phyloP scores from a whole-genome alignment of 2,329 filamentous ascomycete species.

The Penicillium sp. region DNA sequence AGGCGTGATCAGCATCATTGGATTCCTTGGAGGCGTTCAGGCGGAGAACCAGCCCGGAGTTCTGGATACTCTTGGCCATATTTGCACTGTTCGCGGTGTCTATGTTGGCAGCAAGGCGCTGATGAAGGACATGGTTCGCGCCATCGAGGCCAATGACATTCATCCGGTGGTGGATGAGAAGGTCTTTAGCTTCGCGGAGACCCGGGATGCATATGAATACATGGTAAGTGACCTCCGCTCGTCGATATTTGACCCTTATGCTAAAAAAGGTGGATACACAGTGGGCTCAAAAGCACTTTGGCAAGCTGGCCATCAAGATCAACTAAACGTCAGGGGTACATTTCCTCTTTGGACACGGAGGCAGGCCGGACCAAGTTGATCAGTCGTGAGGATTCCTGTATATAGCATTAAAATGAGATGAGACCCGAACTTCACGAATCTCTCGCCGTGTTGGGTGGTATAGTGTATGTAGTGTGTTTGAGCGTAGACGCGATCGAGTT shows the following conservation, averaged over 20 bases:
- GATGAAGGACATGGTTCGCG: constrained; percentile 59
- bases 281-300: constrained; percentile 55
- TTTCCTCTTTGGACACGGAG: constrained; percentile 1
- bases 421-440: too few relatives aligned
- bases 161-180: constrained; percentile 59
- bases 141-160: constrained; percentile 59
- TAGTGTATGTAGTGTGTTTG: background rate
- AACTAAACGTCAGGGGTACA: constrained; percentile 17
- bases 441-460: too few relatives aligned
- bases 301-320: constrained; percentile 54
- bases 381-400: background rate
- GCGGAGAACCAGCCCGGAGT: constrained; percentile 51
- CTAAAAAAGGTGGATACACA: constrained; percentile 27
- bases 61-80: constrained; percentile 50
- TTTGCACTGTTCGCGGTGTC: constrained; percentile 58
- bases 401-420: background rate
- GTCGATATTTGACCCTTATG: background rate
- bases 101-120: constrained; percentile 56
- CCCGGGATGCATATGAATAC: constrained; percentile 55
- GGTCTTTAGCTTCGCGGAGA: constrained; percentile 53
- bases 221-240: constrained; percentile 42
- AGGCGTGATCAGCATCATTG: constrained; percentile 56
- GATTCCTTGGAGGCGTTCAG: constrained; percentile 53
- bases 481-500: background rate
- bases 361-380: background rate